Conservation (phyloP, 345 rosid species). For the Fremontodendron californicum region DNA sequence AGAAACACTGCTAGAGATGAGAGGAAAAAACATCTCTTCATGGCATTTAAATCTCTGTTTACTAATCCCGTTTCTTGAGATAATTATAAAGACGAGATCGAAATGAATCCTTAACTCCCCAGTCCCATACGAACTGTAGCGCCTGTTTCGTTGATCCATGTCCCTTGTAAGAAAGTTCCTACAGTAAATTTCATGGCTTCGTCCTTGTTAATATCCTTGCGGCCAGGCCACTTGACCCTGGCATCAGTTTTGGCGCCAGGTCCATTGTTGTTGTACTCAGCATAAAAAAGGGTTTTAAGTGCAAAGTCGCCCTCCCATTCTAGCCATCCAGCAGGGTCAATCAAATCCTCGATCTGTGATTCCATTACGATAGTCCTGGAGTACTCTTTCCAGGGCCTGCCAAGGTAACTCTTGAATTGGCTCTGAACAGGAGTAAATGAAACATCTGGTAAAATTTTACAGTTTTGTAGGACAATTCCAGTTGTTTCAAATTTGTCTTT, state of each 20-base stretch:
- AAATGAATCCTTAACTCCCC: background rate
- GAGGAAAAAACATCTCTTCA: background rate
- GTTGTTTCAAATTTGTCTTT: constrained; percentile 54
- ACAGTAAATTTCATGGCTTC: constrained; percentile 61
- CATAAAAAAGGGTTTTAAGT: constrained; percentile 51
- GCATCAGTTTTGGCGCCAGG: constrained; percentile 37
- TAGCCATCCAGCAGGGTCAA: constrained; percentile 74
- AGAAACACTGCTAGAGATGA: background rate
- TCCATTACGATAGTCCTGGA: constrained; percentile 79
- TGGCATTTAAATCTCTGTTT: background rate
- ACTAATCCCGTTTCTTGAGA: background rate
- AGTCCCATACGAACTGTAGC: constrained; percentile 32
- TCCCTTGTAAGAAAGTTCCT: constrained; percentile 52
- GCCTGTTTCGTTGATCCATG: constrained; percentile 41
- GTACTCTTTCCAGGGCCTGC: constrained; percentile 68
- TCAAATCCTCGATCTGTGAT: constrained; percentile 53
- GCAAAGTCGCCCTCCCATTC: constrained; percentile 56
- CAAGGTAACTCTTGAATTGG: constrained; percentile 56
- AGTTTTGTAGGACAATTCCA: constrained; percentile 71
- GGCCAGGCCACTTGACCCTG: constrained; percentile 80
- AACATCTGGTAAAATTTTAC: constrained; percentile 46
- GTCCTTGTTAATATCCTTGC: constrained; percentile 35
- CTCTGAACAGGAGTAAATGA: constrained; percentile 37
- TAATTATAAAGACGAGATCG: background rate
- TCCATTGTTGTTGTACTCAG: constrained; percentile 66